These are phyloP conservation scores for Rhamnella rubrinervis DNA, from an alignment of 331 rosid species.

Conservation along the genomic window DNA sequence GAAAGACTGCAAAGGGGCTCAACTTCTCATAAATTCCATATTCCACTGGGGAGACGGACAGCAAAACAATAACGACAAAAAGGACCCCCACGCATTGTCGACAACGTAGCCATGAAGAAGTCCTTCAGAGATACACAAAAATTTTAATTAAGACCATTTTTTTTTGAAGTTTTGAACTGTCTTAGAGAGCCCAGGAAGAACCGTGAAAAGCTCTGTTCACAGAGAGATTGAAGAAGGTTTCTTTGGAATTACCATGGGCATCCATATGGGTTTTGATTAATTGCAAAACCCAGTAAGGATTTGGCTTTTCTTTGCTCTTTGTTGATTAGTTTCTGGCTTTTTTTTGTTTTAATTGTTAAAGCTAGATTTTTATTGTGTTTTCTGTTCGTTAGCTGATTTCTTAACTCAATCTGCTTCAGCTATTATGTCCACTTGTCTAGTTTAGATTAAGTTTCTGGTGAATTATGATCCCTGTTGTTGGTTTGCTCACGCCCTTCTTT, in stretches of 20 bases:
- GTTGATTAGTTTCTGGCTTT: slow-evolving; percentile 5
- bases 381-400: slow-evolving; percentile 21
- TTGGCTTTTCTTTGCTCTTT: slow-evolving; percentile 22
- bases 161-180: not conserved
- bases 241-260: slow-evolving; percentile 38
- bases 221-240: slow-evolving; percentile 34
- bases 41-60: slow-evolving; percentile 60
- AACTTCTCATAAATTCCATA: slow-evolving; percentile 47
- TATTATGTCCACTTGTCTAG: slow-evolving; percentile 27
- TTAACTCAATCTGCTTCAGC: not conserved
- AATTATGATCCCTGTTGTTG: slow-evolving; percentile 14
- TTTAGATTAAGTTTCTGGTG: slow-evolving; percentile 21
- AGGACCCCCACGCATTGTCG: slow-evolving; percentile 61
- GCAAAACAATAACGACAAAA: slow-evolving; percentile 64
- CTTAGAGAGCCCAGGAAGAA: slow-evolving; percentile 14
- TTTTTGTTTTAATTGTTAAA: not conserved
- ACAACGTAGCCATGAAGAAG: slow-evolving; percentile 59
- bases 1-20: slow-evolving; percentile 18
- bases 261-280: slow-evolving; percentile 40
- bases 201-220: not conserved
- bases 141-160: slow-evolving; percentile 25
- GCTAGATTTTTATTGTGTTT: slow-evolving; percentile 20
- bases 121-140: slow-evolving; percentile 26
- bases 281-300: slow-evolving; percentile 47
- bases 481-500: slow-evolving; percentile 22